phyloP scores from a whole-genome alignment of 495 filamentous ascomycete species.

The Penicillium nucicola region DNA sequence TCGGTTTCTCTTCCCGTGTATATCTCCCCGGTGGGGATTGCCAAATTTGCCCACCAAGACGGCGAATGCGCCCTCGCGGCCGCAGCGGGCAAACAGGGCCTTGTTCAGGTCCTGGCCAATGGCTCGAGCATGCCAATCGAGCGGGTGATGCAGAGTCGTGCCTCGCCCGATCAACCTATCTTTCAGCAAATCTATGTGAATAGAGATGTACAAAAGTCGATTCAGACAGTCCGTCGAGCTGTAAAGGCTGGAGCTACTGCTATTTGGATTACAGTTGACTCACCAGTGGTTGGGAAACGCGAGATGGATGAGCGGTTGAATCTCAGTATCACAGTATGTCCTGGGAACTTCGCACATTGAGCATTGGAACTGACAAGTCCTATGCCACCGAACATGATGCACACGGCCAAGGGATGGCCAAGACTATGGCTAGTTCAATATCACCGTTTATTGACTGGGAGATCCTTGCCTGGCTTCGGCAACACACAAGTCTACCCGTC shows the following conservation, averaged over 20 bases:
- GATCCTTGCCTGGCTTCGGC: constrained; percentile 76
- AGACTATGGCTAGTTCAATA: constrained; percentile 75
- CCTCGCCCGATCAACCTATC: constrained; percentile 60
- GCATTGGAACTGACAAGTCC: neutral
- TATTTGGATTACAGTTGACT: constrained; percentile 67
- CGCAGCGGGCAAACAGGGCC: constrained; percentile 63
- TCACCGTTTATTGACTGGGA: constrained; percentile 76
- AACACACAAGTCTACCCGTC: constrained; percentile 79
- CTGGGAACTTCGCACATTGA: neutral
- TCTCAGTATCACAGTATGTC: constrained; percentile 33
- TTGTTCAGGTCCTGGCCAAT: constrained; percentile 31
- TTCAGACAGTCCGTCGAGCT: constrained; percentile 72
- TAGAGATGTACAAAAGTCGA: constrained; percentile 72
- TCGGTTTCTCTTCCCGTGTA: constrained; percentile 70
- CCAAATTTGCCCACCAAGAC: constrained; percentile 76
- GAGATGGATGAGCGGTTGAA: constrained; percentile 64
- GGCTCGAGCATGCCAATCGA: constrained; percentile 56
- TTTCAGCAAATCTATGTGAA: constrained; percentile 91
- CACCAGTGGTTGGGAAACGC: constrained; percentile 59
- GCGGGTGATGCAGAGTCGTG: constrained; percentile 61
- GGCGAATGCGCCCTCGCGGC: constrained; percentile 73
- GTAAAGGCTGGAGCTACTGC: constrained; percentile 74
- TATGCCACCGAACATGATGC: constrained; percentile 12
- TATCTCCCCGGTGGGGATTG: constrained; percentile 73
- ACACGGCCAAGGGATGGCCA: constrained; percentile 65